Conservation (phyloP, 345 rosid species). For the Citrus medica region DNA sequence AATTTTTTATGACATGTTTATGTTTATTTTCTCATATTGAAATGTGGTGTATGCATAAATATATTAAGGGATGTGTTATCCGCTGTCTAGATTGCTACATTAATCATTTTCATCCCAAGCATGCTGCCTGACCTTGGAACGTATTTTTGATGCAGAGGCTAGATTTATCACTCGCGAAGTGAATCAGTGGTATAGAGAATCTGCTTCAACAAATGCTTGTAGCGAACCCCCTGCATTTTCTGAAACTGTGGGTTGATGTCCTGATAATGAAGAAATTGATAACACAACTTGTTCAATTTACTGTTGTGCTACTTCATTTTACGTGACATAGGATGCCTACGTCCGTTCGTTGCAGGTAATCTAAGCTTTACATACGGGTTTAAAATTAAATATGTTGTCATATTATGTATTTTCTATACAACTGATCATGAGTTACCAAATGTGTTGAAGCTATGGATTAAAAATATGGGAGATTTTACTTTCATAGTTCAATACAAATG, state of each 20-base stretch:
- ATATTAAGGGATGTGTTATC: neutral
- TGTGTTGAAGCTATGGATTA: too few species aligned
- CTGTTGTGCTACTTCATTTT: neutral
- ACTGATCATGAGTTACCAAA: too few species aligned
- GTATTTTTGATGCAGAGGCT: constrained; percentile 59
- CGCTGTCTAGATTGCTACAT: neutral
- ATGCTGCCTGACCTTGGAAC: neutral
- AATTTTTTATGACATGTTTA: too few species aligned
- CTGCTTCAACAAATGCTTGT: constrained; percentile 41
- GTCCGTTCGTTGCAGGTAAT: too few species aligned
- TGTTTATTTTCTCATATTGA: too few species aligned
- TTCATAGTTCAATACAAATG: too few species aligned
- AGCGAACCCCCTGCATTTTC: constrained; percentile 31
- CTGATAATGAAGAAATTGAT: neutral
- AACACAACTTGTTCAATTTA: neutral
- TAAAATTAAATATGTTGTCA: too few species aligned
- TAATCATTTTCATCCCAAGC: neutral
- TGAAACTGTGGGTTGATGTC: constrained; percentile 14
- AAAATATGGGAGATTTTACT: too few species aligned
- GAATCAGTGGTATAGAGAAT: constrained; percentile 79
- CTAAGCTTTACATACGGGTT: too few species aligned
- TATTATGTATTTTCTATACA: too few species aligned
- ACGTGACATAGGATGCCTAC: neutral
- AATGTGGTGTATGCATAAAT: neutral
- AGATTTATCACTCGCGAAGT: constrained; percentile 70